Conservation (phyloP, 371 early-diverging fungal species). For the Mucor circinelloides region DNA sequence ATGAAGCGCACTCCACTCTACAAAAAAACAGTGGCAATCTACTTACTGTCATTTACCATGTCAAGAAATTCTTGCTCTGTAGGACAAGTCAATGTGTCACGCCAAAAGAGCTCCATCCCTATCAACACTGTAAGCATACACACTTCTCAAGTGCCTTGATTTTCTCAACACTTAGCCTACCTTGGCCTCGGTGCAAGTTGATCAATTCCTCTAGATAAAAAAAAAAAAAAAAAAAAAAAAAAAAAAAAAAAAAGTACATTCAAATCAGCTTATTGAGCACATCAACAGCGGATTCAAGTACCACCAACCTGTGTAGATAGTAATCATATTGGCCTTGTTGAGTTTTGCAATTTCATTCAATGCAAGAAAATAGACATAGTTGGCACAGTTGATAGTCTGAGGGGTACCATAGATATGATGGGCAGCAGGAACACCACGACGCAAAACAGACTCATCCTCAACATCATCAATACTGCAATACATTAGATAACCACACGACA, state of each 20-base stretch:
- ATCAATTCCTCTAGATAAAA: constrained; percentile 31
- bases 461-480: constrained; percentile 88
- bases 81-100: constrained; percentile 86
- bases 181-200: constrained; percentile 31
- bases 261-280: not conserved
- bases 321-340: constrained; percentile 67
- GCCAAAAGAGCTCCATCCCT: constrained; percentile 90
- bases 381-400: constrained; percentile 92
- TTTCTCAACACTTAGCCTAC: constrained; percentile 18
- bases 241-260: not conserved
- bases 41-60: constrained; percentile 91
- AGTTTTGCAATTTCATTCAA: constrained; percentile 76
- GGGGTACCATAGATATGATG: constrained; percentile 95
- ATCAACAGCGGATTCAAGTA: not conserved
- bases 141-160: not conserved
- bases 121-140: constrained; percentile 53
- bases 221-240: too few species aligned
- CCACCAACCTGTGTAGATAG: constrained; percentile 71
- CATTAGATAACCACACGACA: not conserved
- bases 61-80: constrained; percentile 87
- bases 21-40: not conserved
- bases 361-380: constrained; percentile 94
- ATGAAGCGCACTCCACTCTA: not conserved
- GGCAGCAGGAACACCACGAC: constrained; percentile 93
- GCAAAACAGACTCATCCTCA: constrained; percentile 88